These are phyloP conservation scores for Escallonia herrerae DNA, from an alignment of 129 eudicot species.

Conservation along the genomic window DNA sequence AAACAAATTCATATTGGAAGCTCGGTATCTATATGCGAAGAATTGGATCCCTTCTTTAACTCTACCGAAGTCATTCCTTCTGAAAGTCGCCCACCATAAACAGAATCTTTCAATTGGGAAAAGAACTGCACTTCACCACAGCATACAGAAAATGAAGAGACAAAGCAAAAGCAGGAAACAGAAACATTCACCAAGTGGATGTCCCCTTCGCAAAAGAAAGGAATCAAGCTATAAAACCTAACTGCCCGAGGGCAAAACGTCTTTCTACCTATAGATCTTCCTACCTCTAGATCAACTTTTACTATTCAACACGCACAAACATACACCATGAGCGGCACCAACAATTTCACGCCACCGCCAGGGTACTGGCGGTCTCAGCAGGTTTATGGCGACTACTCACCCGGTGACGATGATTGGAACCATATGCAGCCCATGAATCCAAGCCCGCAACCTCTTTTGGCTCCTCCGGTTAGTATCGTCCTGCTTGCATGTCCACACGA, in stretches of 20 bases:
- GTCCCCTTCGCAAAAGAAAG: not conserved
- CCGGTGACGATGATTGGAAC: not conserved
- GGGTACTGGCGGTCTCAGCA: conserved; percentile 5
- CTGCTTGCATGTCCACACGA: no score
- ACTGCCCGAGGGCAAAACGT: no score
- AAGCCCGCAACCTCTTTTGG: not conserved
- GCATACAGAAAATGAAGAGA: not conserved
- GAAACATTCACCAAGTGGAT: not conserved
- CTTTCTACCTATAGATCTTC: no score
- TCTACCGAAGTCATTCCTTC: no score
- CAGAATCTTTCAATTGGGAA: no score
- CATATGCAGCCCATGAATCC: not conserved
- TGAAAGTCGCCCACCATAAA: no score
- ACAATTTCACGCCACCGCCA: conserved; percentile 5
- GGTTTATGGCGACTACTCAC: not conserved
- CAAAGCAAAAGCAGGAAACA: not conserved
- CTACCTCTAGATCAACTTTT: no score
- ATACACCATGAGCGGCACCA: conserved; percentile 15
- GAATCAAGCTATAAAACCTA: conserved; percentile 1
- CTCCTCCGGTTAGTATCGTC: conserved; percentile 12
- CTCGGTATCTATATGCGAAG: no score
- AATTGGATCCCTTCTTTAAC: no score
- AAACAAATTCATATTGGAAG: no score
- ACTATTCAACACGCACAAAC: not conserved
- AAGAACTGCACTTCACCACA: no score